Conservation (phyloP, 2,329 filamentous ascomycete genomes). For the Blastomyces parvus region DNA sequence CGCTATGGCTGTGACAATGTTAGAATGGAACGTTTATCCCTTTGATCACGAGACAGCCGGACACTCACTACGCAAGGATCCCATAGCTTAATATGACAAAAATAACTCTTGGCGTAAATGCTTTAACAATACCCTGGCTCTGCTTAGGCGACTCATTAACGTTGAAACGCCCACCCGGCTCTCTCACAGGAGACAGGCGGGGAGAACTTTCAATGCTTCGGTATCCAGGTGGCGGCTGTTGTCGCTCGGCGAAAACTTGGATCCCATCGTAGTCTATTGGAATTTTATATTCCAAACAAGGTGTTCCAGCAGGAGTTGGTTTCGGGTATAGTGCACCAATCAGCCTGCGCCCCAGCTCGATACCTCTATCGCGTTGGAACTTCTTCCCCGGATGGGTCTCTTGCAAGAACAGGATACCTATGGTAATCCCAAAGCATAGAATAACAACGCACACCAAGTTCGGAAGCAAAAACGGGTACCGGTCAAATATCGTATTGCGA, state of each 20-base stretch:
- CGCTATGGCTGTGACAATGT: constrained; percentile 63
- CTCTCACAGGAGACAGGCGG: constrained; percentile 26
- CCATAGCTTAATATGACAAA: constrained; percentile 84
- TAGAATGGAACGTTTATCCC: constrained; percentile 39
- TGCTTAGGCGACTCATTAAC: constrained; percentile 30
- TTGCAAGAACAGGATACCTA: constrained; percentile 80
- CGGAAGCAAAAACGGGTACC: constrained; percentile 80
- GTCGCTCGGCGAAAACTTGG: constrained; percentile 44
- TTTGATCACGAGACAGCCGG: constrained; percentile 40
- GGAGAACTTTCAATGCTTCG: constrained; percentile 49
- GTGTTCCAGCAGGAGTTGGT: constrained; percentile 40
- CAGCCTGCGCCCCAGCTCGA: constrained; percentile 67
- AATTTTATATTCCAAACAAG: constrained; percentile 51
- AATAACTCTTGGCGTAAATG: constrained; percentile 76
- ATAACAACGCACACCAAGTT: constrained; percentile 84
- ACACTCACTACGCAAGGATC: constrained; percentile 82
- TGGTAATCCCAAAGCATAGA: constrained; percentile 62
- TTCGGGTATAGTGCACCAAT: constrained; percentile 20
- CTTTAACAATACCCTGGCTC: constrained; percentile 42
- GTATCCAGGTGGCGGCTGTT: constrained; percentile 60
- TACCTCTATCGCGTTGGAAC: constrained; percentile 61
- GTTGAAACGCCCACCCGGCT: constrained; percentile 13
- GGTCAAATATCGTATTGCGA: constrained; percentile 67
- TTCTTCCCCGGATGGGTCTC: constrained; percentile 86
- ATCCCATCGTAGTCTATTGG: constrained; percentile 17